A percentile compares a stretch with the other conserved stretches of the same genome.
These are phyloP conservation scores for Eremomyces bilateralis DNA, from an alignment of 495 filamentous ascomycete genomes.

Conservation along the genomic window DNA sequence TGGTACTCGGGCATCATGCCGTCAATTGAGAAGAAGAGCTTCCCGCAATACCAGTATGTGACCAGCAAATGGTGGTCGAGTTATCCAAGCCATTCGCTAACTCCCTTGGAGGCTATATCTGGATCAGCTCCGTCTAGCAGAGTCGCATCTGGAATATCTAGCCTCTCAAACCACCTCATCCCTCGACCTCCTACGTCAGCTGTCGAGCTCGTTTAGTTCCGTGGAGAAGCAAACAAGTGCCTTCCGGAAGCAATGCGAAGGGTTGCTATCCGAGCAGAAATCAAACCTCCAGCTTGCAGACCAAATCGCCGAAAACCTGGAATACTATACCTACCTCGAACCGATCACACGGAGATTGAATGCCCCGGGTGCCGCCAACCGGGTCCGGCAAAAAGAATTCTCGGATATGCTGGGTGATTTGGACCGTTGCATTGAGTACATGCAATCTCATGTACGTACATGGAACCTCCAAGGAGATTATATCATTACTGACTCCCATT, in stretches of 20 bases:
- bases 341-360: conserved; percentile 76
- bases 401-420: conserved; percentile 66
- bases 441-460: conserved; percentile 52
- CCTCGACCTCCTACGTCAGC: conserved; percentile 45
- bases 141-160: conserved; percentile 63
- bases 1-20: conserved; percentile 42
- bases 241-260: conserved; percentile 81
- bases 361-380: conserved; percentile 67
- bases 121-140: conserved; percentile 57
- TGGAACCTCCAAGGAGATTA: not conserved
- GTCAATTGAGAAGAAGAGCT: conserved; percentile 54
- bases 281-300: conserved; percentile 55
- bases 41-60: conserved; percentile 64
- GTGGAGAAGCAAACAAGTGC: conserved; percentile 80
- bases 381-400: conserved; percentile 62
- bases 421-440: conserved; percentile 76
- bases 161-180: conserved; percentile 50
- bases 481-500: conserved; percentile 4
- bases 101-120: conserved; percentile 36
- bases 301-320: conserved; percentile 61
- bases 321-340: conserved; percentile 83
- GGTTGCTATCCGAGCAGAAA: conserved; percentile 55
- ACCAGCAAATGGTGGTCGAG: not conserved
- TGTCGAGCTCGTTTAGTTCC: conserved; percentile 62
- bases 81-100: conserved; percentile 2